Base-by-base conservation (phyloP, 2,329 filamentous ascomycete species). In the Cladosporium sp. region DNA sequence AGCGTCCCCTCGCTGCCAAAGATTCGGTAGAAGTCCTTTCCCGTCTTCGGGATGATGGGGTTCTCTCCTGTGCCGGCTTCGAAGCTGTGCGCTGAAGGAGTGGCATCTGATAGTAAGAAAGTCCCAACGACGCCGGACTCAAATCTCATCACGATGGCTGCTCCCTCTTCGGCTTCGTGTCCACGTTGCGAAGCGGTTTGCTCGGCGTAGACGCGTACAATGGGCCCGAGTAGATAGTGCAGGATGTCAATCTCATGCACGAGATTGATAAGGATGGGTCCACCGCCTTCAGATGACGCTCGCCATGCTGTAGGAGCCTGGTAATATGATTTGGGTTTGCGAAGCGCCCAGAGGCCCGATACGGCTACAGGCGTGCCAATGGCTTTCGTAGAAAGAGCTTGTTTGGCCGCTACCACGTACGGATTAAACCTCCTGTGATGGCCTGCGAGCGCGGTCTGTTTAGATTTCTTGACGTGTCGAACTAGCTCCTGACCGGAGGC, bases 381-480 rank as follows among this genome's bases (percentile, higher is more conserved):
- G 0, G 73, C 74, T 0, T 78, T 76, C 0, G 77, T 71, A 0
- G 74, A 69, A 0, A 88, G 68, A 0, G 80, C 74, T 15, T 79
- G 69, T 68, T 86, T 87, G 0, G 85, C 79, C 2, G 82, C 78
- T 6, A 80, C 74, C 5, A 86, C 80, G 72, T 85, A 86, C 0
- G 82, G 82, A 70, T 88, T 87, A 76, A 88, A 88, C 2, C 86
- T 81, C 11, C 86, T 80, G 71, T 88, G 86, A 68, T 88, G 86
- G 7, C 85, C 86, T 1, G 86, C 83, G 0, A 87, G 76, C 0
- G 85, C 75, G n/a, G 81, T 74, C 14, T 68, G 71, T 2, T 65
- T 51, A 4, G 52, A 47, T 21, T 49, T 26, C 21, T 68, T 57
- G 1, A 74, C 77, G 38, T 71, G 70, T 67, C 60, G 28, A 14